A percentile compares a stretch with the other conserved stretches of the same genome.
Conservation (phyloP, 1,284 basidiomycete species). For the Cryptococcus floricola region DNA sequence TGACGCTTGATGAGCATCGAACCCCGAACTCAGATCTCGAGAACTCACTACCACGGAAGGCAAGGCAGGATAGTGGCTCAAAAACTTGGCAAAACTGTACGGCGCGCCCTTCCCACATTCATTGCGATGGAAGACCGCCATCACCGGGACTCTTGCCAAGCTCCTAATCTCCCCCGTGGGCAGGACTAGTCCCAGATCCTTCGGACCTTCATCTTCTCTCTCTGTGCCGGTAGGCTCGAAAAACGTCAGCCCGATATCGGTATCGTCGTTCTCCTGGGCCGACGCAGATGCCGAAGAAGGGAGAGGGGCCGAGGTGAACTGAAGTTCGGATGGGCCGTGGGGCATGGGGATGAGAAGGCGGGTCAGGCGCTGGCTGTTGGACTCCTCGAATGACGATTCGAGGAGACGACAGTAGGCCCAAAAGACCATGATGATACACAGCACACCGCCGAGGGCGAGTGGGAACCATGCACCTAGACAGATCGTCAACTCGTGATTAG, state of each 20-base stretch:
- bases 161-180: conserved; percentile 26
- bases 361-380: conserved; percentile 55
- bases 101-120: conserved; percentile 57
- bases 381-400: conserved; percentile 60
- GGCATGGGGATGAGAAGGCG: conserved; percentile 53
- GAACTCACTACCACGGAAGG: conserved; percentile 57
- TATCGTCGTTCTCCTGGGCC: too few relatives aligned
- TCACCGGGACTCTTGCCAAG: conserved; percentile 55
- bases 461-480: conserved; percentile 33
- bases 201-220: conserved; percentile 1
- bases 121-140: conserved; percentile 60
- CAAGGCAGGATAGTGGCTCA: conserved; percentile 60
- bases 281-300: not conserved
- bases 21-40: not conserved
- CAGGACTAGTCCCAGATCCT: not conserved
- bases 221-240: not conserved
- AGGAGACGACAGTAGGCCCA: conserved; percentile 63
- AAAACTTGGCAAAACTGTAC: conserved; percentile 58
- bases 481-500: too few relatives aligned
- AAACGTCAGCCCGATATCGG: too few relatives aligned
- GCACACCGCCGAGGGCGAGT: conserved; percentile 55
- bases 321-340: not conserved
- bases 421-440: conserved; percentile 57
- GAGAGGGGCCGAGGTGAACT: not conserved
- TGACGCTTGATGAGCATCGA: conserved; percentile 30